Evolutionary conservation across 1,139 yeast species (phyloP), one percentile per base, ranked within the genome.

Genomic region (Debaryomyces sp.): DNA sequence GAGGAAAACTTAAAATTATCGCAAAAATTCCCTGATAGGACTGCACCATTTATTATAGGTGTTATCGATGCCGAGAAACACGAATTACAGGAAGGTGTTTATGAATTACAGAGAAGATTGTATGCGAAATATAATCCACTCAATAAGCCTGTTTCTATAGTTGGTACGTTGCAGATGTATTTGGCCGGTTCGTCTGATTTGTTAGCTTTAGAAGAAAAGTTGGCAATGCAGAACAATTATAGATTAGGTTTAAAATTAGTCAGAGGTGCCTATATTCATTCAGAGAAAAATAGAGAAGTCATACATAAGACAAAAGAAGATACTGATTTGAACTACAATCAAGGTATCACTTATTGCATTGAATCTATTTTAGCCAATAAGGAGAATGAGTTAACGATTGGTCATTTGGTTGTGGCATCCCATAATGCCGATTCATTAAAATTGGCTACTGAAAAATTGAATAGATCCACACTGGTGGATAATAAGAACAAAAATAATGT

Each of bases 191-290:
- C 96, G 1, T 67, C 85, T 2, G 76, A 76, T 26, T 79, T 88
- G 57, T 73, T 92, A 55, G 69, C 81, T 33, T 55, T 69, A 41
- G 97, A 92, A 64, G 81, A 84, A 56, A 71, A 75, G 53, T 73
- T 84, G 52, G 97, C 98, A 12, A 60, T 70, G 51, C 67, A 78
- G 50, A 78, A 80, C 52, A 75, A 78, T 50, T 92, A 91, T 68
- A 81, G 88, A 62, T 71, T 91, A 53, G 98, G 97, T 18, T 77
- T 91, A 73, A 94, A 94, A 68, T 78, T 94, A 49, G 99, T 94
- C n/a, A 84, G 99, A 67, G 99, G 99, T 54, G 99, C 99, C 6
- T 94, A 94, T 72, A 83, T 92, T 54, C 97, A 92, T 66, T 84
- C 96, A 3, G 98, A 94, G 71, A 81, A 87, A 39, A 76, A 87